Conservation (phyloP, 306 rosid genomes). For the Vachellia pachyceras region DNA sequence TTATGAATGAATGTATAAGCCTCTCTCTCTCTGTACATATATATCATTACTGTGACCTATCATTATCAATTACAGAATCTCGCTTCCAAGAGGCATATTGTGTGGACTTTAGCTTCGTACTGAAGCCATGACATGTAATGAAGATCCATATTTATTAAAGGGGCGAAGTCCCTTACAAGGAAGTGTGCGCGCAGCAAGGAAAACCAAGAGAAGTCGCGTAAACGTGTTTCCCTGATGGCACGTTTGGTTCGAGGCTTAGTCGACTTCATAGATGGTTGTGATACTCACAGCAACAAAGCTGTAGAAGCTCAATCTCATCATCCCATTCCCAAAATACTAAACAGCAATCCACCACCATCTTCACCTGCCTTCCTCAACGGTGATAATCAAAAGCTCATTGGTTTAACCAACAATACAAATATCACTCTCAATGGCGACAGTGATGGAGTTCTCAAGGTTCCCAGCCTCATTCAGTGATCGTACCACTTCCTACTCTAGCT, state of each 20-base stretch:
- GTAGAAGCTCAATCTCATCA: neutral
- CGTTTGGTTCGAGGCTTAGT: conserved; percentile 33
- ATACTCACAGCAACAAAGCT: neutral
- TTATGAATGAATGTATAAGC: neutral
- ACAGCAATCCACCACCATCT: neutral
- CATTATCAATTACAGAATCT: neutral
- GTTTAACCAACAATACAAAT: conserved; percentile 46
- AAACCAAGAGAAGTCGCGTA: neutral
- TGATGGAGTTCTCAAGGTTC: conserved; percentile 36
- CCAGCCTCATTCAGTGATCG: conserved; percentile 31
- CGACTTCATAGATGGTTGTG: conserved; percentile 19
- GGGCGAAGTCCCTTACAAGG: neutral
- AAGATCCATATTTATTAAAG: neutral
- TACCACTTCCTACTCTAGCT: neutral
- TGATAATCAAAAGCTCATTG: conserved; percentile 34
- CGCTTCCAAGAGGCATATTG: neutral
- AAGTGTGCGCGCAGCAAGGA: neutral
- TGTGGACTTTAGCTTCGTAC: neutral
- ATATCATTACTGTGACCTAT: neutral
- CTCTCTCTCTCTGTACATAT: too few relatives aligned
- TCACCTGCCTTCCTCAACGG: conserved; percentile 37
- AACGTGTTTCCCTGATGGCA: conserved; percentile 24
- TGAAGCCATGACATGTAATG: neutral
- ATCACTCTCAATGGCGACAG: conserved; percentile 42
- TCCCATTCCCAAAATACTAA: neutral